phyloP scores from a whole-genome alignment of 2,329 filamentous ascomycete species.

The Aspergillus latus region DNA sequence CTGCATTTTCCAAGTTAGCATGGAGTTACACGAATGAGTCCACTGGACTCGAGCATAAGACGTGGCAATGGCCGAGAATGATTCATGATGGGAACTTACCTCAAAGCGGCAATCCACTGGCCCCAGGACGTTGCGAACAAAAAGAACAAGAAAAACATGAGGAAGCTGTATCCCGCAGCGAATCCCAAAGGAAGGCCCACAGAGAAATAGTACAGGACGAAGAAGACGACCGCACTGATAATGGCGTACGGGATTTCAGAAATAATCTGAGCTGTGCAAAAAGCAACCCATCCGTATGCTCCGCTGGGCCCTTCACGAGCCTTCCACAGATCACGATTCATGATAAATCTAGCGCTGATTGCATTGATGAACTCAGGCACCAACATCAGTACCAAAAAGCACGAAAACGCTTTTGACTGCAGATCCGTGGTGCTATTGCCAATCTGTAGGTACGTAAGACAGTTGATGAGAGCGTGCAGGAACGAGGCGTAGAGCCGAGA shows the following conservation, averaged over 20 bases:
- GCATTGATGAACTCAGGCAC: conserved; percentile 68
- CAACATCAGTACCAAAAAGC: conserved; percentile 61
- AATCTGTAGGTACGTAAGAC: conserved; percentile 69
- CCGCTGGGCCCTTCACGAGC: conserved; percentile 66
- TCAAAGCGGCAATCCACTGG: conserved; percentile 74
- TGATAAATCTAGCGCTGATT: conserved; percentile 69
- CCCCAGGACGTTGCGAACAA: conserved; percentile 70
- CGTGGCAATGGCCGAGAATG: no score
- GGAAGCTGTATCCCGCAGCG: conserved; percentile 66
- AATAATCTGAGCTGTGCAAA: conserved; percentile 66
- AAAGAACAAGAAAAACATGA: conserved; percentile 73
- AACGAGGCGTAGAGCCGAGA: conserved; percentile 69
- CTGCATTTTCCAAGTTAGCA: conserved; percentile 18
- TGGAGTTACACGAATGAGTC: no score
- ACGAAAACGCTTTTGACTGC: conserved; percentile 68
- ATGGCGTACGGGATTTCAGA: conserved; percentile 68
- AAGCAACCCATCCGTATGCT: conserved; percentile 71
- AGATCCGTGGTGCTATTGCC: conserved; percentile 64
- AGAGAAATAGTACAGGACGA: conserved; percentile 69
- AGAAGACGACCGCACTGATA: conserved; percentile 63
- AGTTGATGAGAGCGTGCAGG: conserved; percentile 69
- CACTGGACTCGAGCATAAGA: not conserved
- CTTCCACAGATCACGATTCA: conserved; percentile 67
- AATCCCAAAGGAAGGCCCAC: conserved; percentile 65
- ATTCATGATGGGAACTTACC: conserved; percentile 47